These are phyloP conservation scores for Xylaria sp. DNA, from an alignment of 2,329 filamentous ascomycete species.

Conservation along the genomic window DNA sequence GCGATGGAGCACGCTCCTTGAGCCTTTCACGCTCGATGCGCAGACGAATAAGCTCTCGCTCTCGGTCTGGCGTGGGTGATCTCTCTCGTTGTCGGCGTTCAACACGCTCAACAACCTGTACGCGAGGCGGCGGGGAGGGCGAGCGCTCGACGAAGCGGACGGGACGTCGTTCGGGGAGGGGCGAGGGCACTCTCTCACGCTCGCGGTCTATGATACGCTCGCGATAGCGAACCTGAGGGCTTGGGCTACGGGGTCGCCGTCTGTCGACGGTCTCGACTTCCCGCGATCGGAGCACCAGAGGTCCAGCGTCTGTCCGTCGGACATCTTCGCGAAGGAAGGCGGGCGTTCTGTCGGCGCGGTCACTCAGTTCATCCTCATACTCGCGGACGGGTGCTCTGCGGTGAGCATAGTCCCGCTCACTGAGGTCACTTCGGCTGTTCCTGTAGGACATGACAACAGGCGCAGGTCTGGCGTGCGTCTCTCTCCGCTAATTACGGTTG, in stretches of 20 bases:
- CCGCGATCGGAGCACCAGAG: slow-evolving; percentile 59
- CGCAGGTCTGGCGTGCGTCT: slow-evolving; percentile 8
- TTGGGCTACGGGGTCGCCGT: slow-evolving; percentile 51
- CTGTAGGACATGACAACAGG: slow-evolving; percentile 35
- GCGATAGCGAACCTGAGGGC: slow-evolving; percentile 47
- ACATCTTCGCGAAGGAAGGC: slow-evolving; percentile 58
- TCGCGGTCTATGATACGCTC: slow-evolving; percentile 53
- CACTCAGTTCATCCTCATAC: slow-evolving; percentile 42
- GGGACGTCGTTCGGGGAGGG: slow-evolving; percentile 39
- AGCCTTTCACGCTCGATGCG: slow-evolving; percentile 54
- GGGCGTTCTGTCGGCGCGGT: slow-evolving; percentile 52
- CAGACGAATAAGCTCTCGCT: slow-evolving; percentile 53
- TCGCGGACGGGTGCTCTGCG: slow-evolving; percentile 43
- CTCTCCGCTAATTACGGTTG: neutral
- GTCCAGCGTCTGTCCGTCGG: slow-evolving; percentile 54
- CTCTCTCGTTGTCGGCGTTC: slow-evolving; percentile 39
- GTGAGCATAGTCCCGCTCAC: slow-evolving; percentile 53
- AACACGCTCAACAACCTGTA: slow-evolving; percentile 36
- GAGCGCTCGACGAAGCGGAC: slow-evolving; percentile 50
- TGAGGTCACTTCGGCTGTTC: slow-evolving; percentile 46
- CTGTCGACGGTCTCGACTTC: slow-evolving; percentile 61
- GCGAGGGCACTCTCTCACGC: slow-evolving; percentile 49
- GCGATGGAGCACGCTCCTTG: slow-evolving; percentile 50
- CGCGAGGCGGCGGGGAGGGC: slow-evolving; percentile 38
- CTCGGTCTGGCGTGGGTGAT: slow-evolving; percentile 46